Conservation (phyloP, 768 basidiomycete species). For the Artomyces pyxidatus region DNA sequence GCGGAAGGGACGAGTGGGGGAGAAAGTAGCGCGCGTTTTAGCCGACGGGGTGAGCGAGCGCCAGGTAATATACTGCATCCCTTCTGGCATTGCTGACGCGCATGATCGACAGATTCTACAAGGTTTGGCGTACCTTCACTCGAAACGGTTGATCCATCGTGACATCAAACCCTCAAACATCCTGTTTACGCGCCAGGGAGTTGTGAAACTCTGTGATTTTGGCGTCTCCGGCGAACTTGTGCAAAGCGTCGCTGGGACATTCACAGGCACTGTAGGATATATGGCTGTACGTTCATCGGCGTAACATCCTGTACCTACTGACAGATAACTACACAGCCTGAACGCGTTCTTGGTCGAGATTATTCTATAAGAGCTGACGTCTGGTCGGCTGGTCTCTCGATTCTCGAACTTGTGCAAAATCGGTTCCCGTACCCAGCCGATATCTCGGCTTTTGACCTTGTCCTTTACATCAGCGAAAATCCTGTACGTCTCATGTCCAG, state of each 20-base stretch:
- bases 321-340: slow-evolving; percentile 46
- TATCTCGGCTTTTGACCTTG: slow-evolving; percentile 76
- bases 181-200: slow-evolving; percentile 74
- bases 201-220: slow-evolving; percentile 86
- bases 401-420: slow-evolving; percentile 84
- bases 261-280: slow-evolving; percentile 90
- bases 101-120: slow-evolving; percentile 50
- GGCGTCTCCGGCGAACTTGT: slow-evolving; percentile 91
- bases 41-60: slow-evolving; percentile 66
- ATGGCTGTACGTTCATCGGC: slow-evolving; percentile 70
- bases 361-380: slow-evolving; percentile 93
- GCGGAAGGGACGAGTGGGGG: slow-evolving; percentile 62
- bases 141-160: slow-evolving; percentile 81
- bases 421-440: slow-evolving; percentile 87
- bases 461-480: slow-evolving; percentile 72
- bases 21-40: slow-evolving; percentile 75
- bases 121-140: slow-evolving; percentile 82
- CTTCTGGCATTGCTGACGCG: not conserved
- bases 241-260: slow-evolving; percentile 78
- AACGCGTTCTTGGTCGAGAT: slow-evolving; percentile 78
- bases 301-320: not conserved
- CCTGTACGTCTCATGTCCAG: slow-evolving; percentile 36
- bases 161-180: slow-evolving; percentile 89
- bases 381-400: slow-evolving; percentile 88
- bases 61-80: not conserved